Base-by-base conservation (phyloP, 306 rosid genomes). In the Heteromeles arbutifolia region DNA sequence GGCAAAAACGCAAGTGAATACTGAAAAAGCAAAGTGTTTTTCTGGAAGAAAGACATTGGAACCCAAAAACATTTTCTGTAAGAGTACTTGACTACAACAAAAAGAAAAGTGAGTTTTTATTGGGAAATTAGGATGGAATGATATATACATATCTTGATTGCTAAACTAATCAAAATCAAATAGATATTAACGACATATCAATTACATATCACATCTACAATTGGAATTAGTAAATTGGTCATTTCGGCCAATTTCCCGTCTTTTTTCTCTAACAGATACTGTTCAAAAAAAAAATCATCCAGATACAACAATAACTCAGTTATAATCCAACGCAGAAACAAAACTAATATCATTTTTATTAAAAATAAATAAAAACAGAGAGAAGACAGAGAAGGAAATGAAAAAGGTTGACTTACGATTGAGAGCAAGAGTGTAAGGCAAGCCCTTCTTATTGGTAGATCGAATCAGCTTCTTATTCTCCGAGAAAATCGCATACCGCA, bases 341-440 rank as follows among this genome's bases (percentile, higher is more conserved):
- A 50, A 26, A 6, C 17, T 15, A 50, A 5, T 50, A 50, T 17
- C 2, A 4, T 50, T 44, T 25, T 25, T 25, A 25, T 25, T 25
- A 1, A 25, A 25, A 25, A 25, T 1, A 25, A 19, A 11, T 7
- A 25, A 21, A 9, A 28, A 28, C n/a, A 50, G 6, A 48, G 14
- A 19, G 45, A 21, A 18, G 2, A 50, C 2, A 48, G 10, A 19
- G 45, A 26, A 18, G 2, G 21, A 52, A 54, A 17, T 19, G 34
- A 58, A 8, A 69, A 50, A 5, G 26, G 34, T 26, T 0, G 24
- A 79, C 93, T 67, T 84, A 95, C 99, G 84, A 79, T 95, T 95
- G 56, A 92, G 83, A 34, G 85, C 97, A 67, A 92, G 97, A 17
- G 66, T 88, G 77, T 90, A 92, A 21, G 93, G 14, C 56, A 87